phyloP scores from a whole-genome alignment of 352 stramenopile genomes.

The Pythium aquatile region DNA sequence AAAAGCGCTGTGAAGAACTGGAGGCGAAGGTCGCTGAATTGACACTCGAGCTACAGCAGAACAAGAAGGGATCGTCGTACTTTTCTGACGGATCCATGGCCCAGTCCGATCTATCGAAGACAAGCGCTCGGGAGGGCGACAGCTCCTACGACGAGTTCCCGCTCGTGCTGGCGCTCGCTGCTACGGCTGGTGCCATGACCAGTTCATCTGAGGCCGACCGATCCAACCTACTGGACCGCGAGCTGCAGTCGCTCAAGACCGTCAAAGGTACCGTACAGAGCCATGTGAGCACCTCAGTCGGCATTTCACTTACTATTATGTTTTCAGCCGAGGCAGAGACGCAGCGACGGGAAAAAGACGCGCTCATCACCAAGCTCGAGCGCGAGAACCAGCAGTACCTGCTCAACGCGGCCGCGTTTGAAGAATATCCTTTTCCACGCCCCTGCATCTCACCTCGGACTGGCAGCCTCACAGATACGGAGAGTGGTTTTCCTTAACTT shows the following conservation, averaged over 20 bases:
- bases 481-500: slow-evolving; percentile 51
- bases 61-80: slow-evolving; percentile 73
- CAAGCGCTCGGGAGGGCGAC: slow-evolving; percentile 56
- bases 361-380: slow-evolving; percentile 68
- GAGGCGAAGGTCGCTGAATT: slow-evolving; percentile 63
- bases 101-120: slow-evolving; percentile 69
- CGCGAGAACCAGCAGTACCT: slow-evolving; percentile 84
- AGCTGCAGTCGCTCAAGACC: slow-evolving; percentile 51
- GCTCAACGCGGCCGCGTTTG: slow-evolving; percentile 75
- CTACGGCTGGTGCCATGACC: slow-evolving; percentile 66
- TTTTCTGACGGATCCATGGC: slow-evolving; percentile 67
- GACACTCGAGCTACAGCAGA: slow-evolving; percentile 63
- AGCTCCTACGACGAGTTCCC: slow-evolving; percentile 78
- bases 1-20: slow-evolving; percentile 70
- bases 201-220: slow-evolving; percentile 67
- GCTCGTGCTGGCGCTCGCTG: slow-evolving; percentile 72
- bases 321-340: slow-evolving; percentile 6
- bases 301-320: neutral
- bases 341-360: slow-evolving; percentile 19
- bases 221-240: slow-evolving; percentile 58
- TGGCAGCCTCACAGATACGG: neutral
- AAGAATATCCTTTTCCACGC: slow-evolving; percentile 78
- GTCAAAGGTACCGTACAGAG: slow-evolving; percentile 32
- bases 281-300: no score
- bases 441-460: neutral